phyloP scores from a whole-genome alignment of 2,329 filamentous ascomycete genomes.

The Colletotrichum sojae region DNA sequence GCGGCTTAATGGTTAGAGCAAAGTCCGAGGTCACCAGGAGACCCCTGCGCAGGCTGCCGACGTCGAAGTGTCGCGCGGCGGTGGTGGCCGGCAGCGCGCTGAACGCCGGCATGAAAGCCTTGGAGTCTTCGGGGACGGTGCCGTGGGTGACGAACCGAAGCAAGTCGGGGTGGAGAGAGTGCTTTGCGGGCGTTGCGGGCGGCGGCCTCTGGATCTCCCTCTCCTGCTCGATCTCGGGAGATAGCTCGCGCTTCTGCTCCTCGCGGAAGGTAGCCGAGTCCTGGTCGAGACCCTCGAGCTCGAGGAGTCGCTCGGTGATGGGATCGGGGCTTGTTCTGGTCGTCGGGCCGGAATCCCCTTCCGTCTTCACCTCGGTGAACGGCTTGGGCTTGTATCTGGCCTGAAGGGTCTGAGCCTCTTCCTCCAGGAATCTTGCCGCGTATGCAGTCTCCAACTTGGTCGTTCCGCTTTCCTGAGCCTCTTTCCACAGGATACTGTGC shows the following conservation, averaged over 20 bases:
- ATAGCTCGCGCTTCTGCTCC: conserved; percentile 79
- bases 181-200: conserved; percentile 52
- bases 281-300: conserved; percentile 52
- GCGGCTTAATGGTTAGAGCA: conserved; percentile 56
- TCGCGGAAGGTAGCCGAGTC: conserved; percentile 64
- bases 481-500: conserved; percentile 55
- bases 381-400: conserved; percentile 62
- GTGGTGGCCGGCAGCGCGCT: conserved; percentile 56
- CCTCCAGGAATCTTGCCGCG: conserved; percentile 65
- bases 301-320: conserved; percentile 49
- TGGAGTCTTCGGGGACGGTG: conserved; percentile 43
- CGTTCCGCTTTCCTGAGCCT: background rate
- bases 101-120: conserved; percentile 62
- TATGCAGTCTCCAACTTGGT: conserved; percentile 43
- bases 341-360: background rate
- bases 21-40: conserved; percentile 68
- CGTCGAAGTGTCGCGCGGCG: conserved; percentile 52
- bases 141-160: conserved; percentile 56
- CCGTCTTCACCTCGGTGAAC: background rate
- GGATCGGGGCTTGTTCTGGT: background rate
- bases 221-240: conserved; percentile 75
- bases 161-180: conserved; percentile 62
- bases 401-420: conserved; percentile 67
- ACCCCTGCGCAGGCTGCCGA: conserved; percentile 52
- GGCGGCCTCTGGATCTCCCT: conserved; percentile 66